These are phyloP conservation scores for Exophiala sp. DNA, from an alignment of 2,329 filamentous ascomycete genomes.

Conservation along the genomic window DNA sequence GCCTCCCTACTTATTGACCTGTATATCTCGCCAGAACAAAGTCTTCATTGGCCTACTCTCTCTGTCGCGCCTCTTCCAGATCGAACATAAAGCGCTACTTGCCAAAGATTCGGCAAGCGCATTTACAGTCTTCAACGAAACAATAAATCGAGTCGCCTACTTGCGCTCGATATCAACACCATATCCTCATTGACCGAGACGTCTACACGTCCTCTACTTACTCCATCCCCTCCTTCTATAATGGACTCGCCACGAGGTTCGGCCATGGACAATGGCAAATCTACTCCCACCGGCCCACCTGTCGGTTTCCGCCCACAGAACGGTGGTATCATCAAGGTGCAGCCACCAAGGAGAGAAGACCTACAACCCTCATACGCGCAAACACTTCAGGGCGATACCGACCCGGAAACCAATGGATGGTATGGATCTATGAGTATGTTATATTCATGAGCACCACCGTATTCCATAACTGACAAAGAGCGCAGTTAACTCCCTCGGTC, in stretches of 20 bases:
- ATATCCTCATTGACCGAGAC: conserved; percentile 12
- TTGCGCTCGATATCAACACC: conserved; percentile 1
- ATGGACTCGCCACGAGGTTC: conserved; percentile 26
- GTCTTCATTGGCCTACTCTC: neutral
- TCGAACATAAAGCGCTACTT: neutral
- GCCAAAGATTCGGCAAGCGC: neutral
- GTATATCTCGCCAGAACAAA: too few species aligned
- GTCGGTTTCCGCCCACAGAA: conserved; percentile 49
- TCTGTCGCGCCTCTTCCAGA: neutral
- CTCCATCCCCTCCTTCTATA: conserved; percentile 11
- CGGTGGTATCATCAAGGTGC: conserved; percentile 61
- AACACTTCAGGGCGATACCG: conserved; percentile 59
- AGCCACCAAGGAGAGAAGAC: conserved; percentile 77
- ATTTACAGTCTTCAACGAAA: neutral
- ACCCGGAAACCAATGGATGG: conserved; percentile 75
- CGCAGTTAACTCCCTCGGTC: conserved; percentile 69
- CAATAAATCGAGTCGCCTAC: neutral
- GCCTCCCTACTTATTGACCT: neutral
- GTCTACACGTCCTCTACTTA: conserved; percentile 16
- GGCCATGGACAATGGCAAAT: conserved; percentile 34
- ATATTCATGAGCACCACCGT: neutral
- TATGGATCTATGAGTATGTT: conserved; percentile 79
- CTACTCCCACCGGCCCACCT: conserved; percentile 26
- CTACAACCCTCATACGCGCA: conserved; percentile 79
- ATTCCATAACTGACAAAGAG: conserved; percentile 7